These are phyloP conservation scores for Penicillium sp. DNA, from an alignment of 2,329 filamentous ascomycete genomes.

Conservation along the genomic window DNA sequence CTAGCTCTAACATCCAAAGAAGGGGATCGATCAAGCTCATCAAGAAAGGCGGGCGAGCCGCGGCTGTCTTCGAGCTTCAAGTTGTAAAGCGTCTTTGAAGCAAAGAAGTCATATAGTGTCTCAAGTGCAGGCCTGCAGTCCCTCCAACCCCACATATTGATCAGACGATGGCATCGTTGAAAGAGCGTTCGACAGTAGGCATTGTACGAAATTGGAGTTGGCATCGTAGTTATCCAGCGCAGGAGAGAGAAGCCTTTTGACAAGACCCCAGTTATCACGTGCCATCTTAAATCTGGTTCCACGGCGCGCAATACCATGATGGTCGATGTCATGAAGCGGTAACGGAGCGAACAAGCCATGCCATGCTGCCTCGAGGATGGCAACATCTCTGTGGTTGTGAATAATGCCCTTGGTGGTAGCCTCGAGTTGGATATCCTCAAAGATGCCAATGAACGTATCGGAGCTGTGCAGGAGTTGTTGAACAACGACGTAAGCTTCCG, in stretches of 20 bases:
- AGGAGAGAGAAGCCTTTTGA: conserved; percentile 45
- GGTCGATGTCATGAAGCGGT: conserved; percentile 51
- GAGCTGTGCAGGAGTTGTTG: conserved; percentile 40
- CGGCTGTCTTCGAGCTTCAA: conserved; percentile 49
- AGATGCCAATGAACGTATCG: conserved; percentile 28
- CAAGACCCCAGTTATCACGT: conserved; percentile 48
- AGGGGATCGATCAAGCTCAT: conserved; percentile 44
- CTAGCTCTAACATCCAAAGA: conserved; percentile 42
- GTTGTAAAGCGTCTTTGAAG: conserved; percentile 48
- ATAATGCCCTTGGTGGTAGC: conserved; percentile 18
- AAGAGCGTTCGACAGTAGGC: conserved; percentile 51
- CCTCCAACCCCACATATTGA: conserved; percentile 54
- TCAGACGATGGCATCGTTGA: conserved; percentile 50
- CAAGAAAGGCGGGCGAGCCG: conserved; percentile 52
- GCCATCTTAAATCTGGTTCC: conserved; percentile 38
- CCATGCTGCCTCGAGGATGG: conserved; percentile 37
- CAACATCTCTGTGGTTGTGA: conserved; percentile 28
- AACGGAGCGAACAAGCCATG: conserved; percentile 49
- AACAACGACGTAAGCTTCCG: conserved; percentile 47
- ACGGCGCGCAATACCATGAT: conserved; percentile 43
- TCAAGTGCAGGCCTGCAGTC: conserved; percentile 52
- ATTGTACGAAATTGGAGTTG: conserved; percentile 48
- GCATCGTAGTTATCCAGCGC: conserved; percentile 46
- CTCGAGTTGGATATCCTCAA: conserved; percentile 44
- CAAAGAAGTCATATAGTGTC: conserved; percentile 57